phyloP scores from a whole-genome alignment of 2,329 filamentous ascomycete genomes.

The Rhinocladiella similis region DNA sequence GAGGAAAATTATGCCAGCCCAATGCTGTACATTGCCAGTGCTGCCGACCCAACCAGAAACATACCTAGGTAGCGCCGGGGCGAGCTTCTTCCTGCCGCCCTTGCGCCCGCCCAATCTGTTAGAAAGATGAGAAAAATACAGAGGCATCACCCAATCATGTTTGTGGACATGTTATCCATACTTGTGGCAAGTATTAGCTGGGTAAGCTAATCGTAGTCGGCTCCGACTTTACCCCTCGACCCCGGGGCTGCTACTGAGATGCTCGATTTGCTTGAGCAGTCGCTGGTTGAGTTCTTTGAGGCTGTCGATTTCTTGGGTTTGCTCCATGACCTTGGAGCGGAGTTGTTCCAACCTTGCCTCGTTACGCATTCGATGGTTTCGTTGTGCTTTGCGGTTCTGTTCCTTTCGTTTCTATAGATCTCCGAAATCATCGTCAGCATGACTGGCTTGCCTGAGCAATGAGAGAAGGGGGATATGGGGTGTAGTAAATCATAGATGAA shows the following conservation, averaged over 20 bases:
- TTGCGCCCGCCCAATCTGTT: background rate
- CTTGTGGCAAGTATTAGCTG: no score
- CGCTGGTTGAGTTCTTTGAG: constrained; percentile 17
- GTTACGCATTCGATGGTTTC: constrained; percentile 22
- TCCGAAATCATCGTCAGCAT: constrained; percentile 1
- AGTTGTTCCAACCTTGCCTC: constrained; percentile 22
- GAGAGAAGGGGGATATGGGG: background rate
- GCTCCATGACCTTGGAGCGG: constrained; percentile 10
- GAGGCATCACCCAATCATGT: no score
- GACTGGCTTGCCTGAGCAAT: background rate
- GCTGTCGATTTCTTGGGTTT: constrained; percentile 18
- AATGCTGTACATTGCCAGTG: no score
- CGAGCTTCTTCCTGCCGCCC: no score
- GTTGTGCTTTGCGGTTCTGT: constrained; percentile 24
- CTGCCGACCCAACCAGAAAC: no score
- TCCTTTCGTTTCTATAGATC: constrained; percentile 18
- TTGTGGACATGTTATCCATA: no score
- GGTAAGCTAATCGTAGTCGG: no score
- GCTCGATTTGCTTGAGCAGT: constrained; percentile 15
- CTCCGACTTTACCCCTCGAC: background rate
- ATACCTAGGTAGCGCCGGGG: no score
- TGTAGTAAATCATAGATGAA: background rate
- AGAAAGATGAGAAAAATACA: no score
- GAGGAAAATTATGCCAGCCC: no score
- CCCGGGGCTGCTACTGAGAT: background rate